A percentile compares a stretch with the other conserved stretches of the same genome.
phyloP scores from a whole-genome alignment of 2,329 filamentous ascomycete species.

The Stromatinia cepivora region DNA sequence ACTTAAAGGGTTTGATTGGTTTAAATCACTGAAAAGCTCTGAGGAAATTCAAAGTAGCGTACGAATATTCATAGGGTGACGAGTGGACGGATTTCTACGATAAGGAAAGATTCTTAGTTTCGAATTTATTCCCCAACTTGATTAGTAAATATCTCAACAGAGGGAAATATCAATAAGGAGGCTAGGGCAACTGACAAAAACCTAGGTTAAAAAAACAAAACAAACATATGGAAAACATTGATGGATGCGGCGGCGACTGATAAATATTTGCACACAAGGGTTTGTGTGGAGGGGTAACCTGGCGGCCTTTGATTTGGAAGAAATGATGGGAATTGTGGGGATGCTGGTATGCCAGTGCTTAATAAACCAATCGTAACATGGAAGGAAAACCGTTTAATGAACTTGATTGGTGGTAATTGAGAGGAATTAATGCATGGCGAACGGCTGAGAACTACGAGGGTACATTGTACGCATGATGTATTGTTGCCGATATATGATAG shows the following conservation, averaged over 20 bases:
- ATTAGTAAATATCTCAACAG: neutral
- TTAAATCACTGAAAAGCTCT: neutral
- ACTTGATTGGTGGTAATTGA: slow-evolving; percentile 12
- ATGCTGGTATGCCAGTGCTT: slow-evolving; percentile 17
- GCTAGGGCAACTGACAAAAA: neutral
- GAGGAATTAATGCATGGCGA: neutral
- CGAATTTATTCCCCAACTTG: neutral
- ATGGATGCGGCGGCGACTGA: slow-evolving; percentile 16
- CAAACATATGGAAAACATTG: neutral
- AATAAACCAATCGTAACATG: slow-evolving; percentile 15
- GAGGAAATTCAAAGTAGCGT: neutral
- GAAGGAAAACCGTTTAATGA: neutral
- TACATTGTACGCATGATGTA: slow-evolving; percentile 19
- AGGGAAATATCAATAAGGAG: neutral
- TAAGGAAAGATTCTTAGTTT: slow-evolving; percentile 9
- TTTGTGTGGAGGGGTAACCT: slow-evolving; percentile 23
- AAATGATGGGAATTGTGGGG: slow-evolving; percentile 16
- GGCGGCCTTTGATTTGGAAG: slow-evolving; percentile 21
- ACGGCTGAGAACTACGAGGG: slow-evolving; percentile 11
- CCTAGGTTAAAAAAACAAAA: neutral
- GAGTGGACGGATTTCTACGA: neutral
- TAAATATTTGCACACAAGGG: slow-evolving; percentile 13
- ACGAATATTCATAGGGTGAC: neutral
- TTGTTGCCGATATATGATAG: neutral
- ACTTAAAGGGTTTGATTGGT: slow-evolving; percentile 1